Evolutionary conservation across 2,329 filamentous ascomycete species (phyloP).

Genomic region (Hypoxylon sp.): DNA sequence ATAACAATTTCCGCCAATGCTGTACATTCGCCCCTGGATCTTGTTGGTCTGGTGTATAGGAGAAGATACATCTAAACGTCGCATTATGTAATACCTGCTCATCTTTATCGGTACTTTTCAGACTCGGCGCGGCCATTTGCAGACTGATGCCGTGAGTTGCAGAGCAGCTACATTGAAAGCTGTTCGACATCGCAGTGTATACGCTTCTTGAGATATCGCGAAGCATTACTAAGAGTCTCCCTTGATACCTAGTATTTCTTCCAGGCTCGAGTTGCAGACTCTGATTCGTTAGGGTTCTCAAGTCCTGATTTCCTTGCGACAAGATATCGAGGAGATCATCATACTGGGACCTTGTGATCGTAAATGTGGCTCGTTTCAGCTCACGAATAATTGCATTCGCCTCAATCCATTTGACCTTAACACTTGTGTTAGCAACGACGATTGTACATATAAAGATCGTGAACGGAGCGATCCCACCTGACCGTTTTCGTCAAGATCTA

Average conservation of each 20-base stretch:
- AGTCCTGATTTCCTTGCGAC: background rate
- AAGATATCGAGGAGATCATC: background rate
- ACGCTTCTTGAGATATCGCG: background rate
- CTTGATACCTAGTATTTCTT: slow-evolving; percentile 5
- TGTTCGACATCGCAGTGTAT: background rate
- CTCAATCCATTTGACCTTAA: slow-evolving; percentile 8
- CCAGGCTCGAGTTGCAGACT: slow-evolving; percentile 1
- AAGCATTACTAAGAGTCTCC: slow-evolving; percentile 1
- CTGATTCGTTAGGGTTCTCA: slow-evolving; percentile 6
- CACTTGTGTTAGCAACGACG: background rate
- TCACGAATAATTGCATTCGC: background rate
- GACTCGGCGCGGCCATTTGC: background rate
- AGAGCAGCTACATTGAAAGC: slow-evolving; percentile 1
- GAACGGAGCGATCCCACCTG: background rate
- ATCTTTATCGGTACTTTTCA: background rate
- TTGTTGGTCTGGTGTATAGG: background rate
- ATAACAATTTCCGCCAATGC: background rate
- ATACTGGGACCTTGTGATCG: background rate
- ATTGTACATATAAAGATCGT: background rate
- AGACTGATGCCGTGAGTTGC: background rate
- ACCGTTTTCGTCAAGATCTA: background rate
- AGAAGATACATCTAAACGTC: background rate
- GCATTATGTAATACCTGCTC: background rate
- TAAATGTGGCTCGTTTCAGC: slow-evolving; percentile 1
- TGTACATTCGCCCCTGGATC: background rate